Evolutionary conservation across 1,284 basidiomycete species (phyloP), one percentile per base, ranked within the genome.

Genomic region (Baeospora myosura): DNA sequence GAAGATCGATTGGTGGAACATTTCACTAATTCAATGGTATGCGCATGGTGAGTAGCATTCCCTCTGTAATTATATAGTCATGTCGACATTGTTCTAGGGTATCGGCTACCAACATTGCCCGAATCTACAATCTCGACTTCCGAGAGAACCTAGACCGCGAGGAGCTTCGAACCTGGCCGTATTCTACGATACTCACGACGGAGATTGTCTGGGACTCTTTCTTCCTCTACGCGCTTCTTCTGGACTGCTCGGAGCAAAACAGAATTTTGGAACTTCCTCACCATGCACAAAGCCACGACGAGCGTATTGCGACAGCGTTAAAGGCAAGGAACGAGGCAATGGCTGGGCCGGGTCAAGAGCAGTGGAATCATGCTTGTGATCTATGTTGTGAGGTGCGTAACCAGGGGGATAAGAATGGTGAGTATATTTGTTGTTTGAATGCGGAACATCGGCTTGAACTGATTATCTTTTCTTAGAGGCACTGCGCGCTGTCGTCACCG

Each of bases 11-110:
- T 48, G 8, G 34, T 35, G 2, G 43, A 47, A 20, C 26, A 40
- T 10, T 44, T 47, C 17, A 23, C 38, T 1, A 43, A 36, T 23
- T 12, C 16, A 3, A 47, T 47, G 45, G 38, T 35, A 3, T 43
- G 35, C n/a, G 40, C 40, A 3, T 47, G 42, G 45, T 45, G 29
- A 16, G 38, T 20, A 8, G 8, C 17, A 34, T 10, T 34, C 32
- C 17, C 32, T 16, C 32, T 34, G 7, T 16, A 18, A 18, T 11
- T 34, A 16, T n/a, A 8, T 29, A 29, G 26, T 29, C 8, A n/a
- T 29, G 11, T 17, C 8, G 17, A 18, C 16, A 11, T 8, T 10
- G 32, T 34, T 11, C 32, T 17, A 34, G 32, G 32, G 20, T 20
- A 14, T 38, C 36, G n/a, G 36, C 36, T 24, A 38, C 36, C 20